Conservation (phyloP, 2,329 filamentous ascomycete genomes). For the Talaromyces verruculosus region DNA sequence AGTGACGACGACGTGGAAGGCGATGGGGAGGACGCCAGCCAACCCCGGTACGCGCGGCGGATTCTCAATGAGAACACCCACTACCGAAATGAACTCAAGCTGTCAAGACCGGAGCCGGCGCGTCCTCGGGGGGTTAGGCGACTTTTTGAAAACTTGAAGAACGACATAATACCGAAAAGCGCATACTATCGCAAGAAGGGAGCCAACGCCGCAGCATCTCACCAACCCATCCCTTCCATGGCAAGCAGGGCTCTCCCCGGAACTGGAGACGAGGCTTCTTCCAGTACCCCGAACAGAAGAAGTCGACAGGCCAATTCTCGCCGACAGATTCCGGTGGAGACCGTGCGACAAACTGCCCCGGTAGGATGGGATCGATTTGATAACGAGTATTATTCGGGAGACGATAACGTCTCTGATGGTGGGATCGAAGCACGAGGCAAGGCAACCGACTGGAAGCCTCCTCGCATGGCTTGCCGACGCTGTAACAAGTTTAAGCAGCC, state of each 20-base stretch:
- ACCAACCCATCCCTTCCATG: neutral
- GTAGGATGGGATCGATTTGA: slow-evolving; percentile 9
- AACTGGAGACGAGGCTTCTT: neutral
- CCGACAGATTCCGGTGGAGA: neutral
- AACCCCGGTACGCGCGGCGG: neutral
- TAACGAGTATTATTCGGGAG: slow-evolving; percentile 15
- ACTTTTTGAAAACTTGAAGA: neutral
- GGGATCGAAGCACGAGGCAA: slow-evolving; percentile 5
- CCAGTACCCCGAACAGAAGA: neutral
- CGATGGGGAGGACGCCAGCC: neutral
- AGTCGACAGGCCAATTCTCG: slow-evolving; percentile 2
- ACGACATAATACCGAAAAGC: neutral
- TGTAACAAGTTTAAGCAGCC: slow-evolving; percentile 16
- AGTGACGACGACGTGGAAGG: neutral
- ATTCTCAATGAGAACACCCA: neutral
- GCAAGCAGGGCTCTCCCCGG: neutral
- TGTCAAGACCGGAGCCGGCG: neutral
- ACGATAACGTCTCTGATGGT: slow-evolving; percentile 13
- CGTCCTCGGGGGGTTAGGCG: neutral
- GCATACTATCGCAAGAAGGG: neutral
- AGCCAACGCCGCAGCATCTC: neutral
- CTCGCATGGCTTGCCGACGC: slow-evolving; percentile 17
- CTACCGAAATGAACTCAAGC: neutral
- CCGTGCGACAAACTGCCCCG: slow-evolving; percentile 5
- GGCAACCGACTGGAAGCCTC: slow-evolving; percentile 11